phyloP scores from a whole-genome alignment of 2,329 filamentous ascomycete species.

The Trichophyton rubrum region DNA sequence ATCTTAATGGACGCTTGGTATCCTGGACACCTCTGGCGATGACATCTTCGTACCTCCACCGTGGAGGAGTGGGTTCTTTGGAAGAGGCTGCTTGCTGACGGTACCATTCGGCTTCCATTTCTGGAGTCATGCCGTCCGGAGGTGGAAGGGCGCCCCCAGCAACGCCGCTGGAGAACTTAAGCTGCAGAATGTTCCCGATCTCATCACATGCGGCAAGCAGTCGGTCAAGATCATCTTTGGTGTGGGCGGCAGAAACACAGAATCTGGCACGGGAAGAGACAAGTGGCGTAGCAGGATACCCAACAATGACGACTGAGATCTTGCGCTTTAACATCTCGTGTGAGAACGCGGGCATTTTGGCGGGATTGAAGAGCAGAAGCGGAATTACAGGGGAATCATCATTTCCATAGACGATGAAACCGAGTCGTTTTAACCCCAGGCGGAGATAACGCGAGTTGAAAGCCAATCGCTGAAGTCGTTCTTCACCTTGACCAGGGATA shows the following conservation, averaged over 20 bases:
- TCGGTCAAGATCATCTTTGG: slow-evolving; percentile 93
- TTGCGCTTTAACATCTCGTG: slow-evolving; percentile 98
- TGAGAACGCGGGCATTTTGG: slow-evolving; percentile 95
- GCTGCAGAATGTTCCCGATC: slow-evolving; percentile 77
- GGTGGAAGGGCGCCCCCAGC: slow-evolving; percentile 74
- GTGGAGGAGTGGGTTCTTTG: slow-evolving; percentile 49
- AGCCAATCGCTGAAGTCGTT: slow-evolving; percentile 85
- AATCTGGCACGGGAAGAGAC: slow-evolving; percentile 91
- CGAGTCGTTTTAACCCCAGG: slow-evolving; percentile 88
- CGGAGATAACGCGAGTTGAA: slow-evolving; percentile 99
- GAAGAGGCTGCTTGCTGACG: slow-evolving; percentile 40
- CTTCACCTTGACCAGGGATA: slow-evolving; percentile 80
- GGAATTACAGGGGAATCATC: slow-evolving; percentile 97
- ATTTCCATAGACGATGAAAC: slow-evolving; percentile 92
- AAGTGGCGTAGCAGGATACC: slow-evolving; percentile 89
- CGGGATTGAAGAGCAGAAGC: slow-evolving; percentile 90
- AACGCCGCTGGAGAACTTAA: slow-evolving; percentile 95
- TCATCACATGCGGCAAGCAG: slow-evolving; percentile 82
- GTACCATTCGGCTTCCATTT: slow-evolving; percentile 58
- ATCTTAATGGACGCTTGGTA: slow-evolving; percentile 59
- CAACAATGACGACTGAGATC: slow-evolving; percentile 93
- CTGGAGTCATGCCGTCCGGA: slow-evolving; percentile 55
- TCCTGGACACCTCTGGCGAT: slow-evolving; percentile 62
- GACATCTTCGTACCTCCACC: slow-evolving; percentile 68
- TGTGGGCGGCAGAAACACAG: slow-evolving; percentile 91